Conservation (phyloP, 805 yeast species). For the Barnettozyma californica region DNA sequence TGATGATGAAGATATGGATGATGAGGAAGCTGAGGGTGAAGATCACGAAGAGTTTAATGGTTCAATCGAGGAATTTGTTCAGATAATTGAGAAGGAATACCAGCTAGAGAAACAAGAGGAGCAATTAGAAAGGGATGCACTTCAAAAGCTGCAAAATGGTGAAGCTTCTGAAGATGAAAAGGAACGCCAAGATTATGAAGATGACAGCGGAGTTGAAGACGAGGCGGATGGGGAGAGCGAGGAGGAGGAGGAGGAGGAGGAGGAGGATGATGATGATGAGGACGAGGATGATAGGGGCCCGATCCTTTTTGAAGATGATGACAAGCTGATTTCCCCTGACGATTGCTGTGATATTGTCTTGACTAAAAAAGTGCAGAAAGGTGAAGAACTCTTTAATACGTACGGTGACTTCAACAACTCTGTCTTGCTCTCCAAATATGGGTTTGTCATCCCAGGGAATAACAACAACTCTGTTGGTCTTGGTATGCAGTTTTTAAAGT, state of each 20-base stretch:
- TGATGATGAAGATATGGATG: constrained; percentile 11
- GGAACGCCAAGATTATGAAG: not conserved
- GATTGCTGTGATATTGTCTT: constrained; percentile 71
- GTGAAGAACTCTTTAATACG: constrained; percentile 70
- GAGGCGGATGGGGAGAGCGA: not conserved
- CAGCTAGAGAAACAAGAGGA: constrained; percentile 14
- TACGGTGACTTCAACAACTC: constrained; percentile 74
- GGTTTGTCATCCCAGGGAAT: constrained; percentile 58
- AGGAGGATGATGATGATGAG: constrained; percentile 2
- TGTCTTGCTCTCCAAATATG: constrained; percentile 67
- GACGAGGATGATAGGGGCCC: constrained; percentile 22
- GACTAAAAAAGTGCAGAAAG: constrained; percentile 36
- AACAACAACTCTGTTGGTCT: constrained; percentile 52
- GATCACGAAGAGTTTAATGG: constrained; percentile 22
- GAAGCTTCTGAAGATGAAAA: not conserved
- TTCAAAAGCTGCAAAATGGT: constrained; percentile 4
- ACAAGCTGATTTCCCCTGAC: constrained; percentile 36
- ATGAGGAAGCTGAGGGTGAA: constrained; percentile 14
- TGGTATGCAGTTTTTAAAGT: constrained; percentile 42
- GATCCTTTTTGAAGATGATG: constrained; percentile 17
- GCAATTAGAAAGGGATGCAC: constrained; percentile 12
- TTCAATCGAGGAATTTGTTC: constrained; percentile 27
- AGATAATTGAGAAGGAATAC: constrained; percentile 24
- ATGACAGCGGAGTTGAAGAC: no score
- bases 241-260: not conserved